A percentile compares a stretch with the other conserved stretches of the same genome.
phyloP scores from a whole-genome alignment of 352 stramenopile species.

The Globisporangium parvum region DNA sequence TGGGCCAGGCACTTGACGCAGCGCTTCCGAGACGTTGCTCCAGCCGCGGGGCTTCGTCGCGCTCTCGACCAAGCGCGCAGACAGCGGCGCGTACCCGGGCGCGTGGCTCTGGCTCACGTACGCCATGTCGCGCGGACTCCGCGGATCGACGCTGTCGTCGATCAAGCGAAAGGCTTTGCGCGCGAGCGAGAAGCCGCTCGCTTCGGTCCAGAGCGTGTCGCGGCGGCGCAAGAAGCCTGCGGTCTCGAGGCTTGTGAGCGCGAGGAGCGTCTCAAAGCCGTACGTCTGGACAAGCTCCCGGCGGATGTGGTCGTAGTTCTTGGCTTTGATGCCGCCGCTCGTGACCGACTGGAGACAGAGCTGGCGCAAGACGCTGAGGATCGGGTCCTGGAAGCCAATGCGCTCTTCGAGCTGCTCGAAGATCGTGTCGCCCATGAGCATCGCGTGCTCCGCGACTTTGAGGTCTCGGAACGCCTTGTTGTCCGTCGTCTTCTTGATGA shows the following conservation, averaged over 20 bases:
- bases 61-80: slow-evolving; percentile 90
- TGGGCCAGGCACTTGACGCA: slow-evolving; percentile 78
- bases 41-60: slow-evolving; percentile 73
- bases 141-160: slow-evolving; percentile 92
- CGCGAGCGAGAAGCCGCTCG: slow-evolving; percentile 78
- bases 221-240: slow-evolving; percentile 86
- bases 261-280: slow-evolving; percentile 93
- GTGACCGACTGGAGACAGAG: slow-evolving; percentile 94
- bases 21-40: slow-evolving; percentile 71
- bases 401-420: slow-evolving; percentile 95
- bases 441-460: slow-evolving; percentile 93
- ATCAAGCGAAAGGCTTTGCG: slow-evolving; percentile 92
- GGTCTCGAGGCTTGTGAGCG: slow-evolving; percentile 93
- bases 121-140: slow-evolving; percentile 91
- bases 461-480: slow-evolving; percentile 91
- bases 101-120: slow-evolving; percentile 86
- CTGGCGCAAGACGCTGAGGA: slow-evolving; percentile 87
- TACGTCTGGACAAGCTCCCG: slow-evolving; percentile 96
- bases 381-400: slow-evolving; percentile 90
- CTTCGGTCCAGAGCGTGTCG: slow-evolving; percentile 83
- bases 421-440: slow-evolving; percentile 94
- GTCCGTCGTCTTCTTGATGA: slow-evolving; percentile 94
- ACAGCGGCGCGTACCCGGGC: slow-evolving; percentile 92
- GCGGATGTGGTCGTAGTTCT: slow-evolving; percentile 92
- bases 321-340: slow-evolving; percentile 90